Evolutionary conservation across 352 stramenopile species (phyloP), one percentile per base, ranked within the genome.

Genomic region (Phytophthora cactorum): DNA sequence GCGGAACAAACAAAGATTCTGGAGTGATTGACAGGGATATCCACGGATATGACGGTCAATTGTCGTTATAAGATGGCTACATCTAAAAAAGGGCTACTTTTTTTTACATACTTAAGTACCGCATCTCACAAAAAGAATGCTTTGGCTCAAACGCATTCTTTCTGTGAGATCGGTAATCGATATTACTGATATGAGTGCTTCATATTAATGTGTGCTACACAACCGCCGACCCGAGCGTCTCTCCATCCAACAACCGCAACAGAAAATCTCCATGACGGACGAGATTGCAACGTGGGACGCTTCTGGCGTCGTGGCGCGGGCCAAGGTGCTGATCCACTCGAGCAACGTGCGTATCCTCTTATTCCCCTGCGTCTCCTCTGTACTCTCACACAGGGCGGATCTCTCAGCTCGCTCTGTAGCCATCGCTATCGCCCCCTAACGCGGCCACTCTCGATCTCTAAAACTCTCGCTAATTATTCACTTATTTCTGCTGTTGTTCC

Each of bases 241-340:
- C 58, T 58, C 58, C 50, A 59, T 27, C 38, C 51, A 75, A 56
- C 58, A 74, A 73, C 47, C 28, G 63, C 50, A 38, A 36, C 22
- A 9, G 41, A 22, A 46, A 31, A 22, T 45, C 46, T 36, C 12
- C 11, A 81, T 79, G 66, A 45, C 68, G 44, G 77, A 81, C 36
- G 63, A 70, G 25, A 66, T 76, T 32, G 46, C 55, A 44, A 63
- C 66, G n/a, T 93, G 84, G 84, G 68, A 84, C 45, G 67, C 86
- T 4, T 52, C 78, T 11, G 59, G 52, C 27, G 77, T 90, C 68
- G 78, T 93, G 59, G 78, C 80, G 50, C 67, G 60, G 7, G 86
- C 83, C 38, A 92, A 89, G 57, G 81, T 85, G 58, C 69, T 90
- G 28, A 93, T 93, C 59, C 80, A 88, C 65, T 57, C 73, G 14